phyloP scores from a whole-genome alignment of 2,329 filamentous ascomycete genomes.

The Didymella lethalis region DNA sequence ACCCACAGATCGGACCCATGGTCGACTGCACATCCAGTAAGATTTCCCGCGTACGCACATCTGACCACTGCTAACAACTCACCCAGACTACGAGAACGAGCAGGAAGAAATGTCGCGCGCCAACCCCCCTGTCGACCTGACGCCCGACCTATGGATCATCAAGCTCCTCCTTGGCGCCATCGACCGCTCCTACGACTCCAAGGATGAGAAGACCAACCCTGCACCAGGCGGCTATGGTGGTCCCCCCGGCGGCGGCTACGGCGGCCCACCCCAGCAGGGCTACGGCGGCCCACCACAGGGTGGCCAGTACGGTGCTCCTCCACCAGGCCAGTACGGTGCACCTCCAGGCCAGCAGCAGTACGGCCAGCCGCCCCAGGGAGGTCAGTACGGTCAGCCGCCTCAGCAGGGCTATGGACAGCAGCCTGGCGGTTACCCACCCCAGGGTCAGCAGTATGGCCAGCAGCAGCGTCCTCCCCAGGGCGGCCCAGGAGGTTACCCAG shows the following conservation, averaged over 20 bases:
- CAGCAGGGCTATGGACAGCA: conserved; percentile 34
- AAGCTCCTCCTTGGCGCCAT: conserved; percentile 74
- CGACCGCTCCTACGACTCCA: conserved; percentile 70
- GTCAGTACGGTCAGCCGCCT: conserved; percentile 28
- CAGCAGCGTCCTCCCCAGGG: conserved; percentile 34
- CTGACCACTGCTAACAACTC: conserved; percentile 12
- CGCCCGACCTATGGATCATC: conserved; percentile 71
- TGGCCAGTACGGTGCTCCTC: conserved; percentile 30
- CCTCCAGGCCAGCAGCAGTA: conserved; percentile 22
- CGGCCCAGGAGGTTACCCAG: conserved; percentile 32
- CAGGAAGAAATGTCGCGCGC: conserved; percentile 70
- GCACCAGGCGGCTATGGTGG: conserved; percentile 44
- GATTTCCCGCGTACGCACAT: conserved; percentile 29
- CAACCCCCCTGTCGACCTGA: conserved; percentile 68
- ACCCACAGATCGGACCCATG: conserved; percentile 66
- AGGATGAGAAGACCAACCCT: conserved; percentile 66
- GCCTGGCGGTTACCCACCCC: conserved; percentile 30
- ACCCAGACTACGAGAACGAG: conserved; percentile 71
- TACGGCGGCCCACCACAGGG: conserved; percentile 32
- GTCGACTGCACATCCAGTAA: conserved; percentile 74
- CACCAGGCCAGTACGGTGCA: conserved; percentile 35
- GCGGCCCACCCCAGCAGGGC: conserved; percentile 30
- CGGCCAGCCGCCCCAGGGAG: conserved; percentile 8
- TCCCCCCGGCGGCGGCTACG: conserved; percentile 43
- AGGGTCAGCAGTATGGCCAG: conserved; percentile 34